These are phyloP conservation scores for Gomphus bonarii DNA, from an alignment of 1,284 basidiomycete genomes.

Conservation along the genomic window DNA sequence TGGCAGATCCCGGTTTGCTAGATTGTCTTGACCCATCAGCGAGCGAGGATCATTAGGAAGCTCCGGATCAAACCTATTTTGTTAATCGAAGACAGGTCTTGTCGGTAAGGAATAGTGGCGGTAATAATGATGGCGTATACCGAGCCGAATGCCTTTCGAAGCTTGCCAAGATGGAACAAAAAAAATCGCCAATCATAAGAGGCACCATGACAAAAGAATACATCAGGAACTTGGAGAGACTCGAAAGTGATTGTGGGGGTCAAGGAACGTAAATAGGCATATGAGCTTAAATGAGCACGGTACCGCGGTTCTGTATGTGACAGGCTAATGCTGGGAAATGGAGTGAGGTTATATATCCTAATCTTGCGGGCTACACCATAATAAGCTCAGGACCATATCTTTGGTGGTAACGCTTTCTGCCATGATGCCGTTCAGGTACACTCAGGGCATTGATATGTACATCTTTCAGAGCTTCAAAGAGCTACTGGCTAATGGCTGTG, in stretches of 20 bases:
- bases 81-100: background rate
- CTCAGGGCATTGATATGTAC: background rate
- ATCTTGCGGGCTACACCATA: no score
- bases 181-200: background rate
- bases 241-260: background rate
- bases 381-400: background rate
- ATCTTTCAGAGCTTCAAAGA: background rate
- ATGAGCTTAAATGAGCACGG: no score
- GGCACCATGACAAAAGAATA: background rate
- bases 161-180: background rate
- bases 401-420: background rate
- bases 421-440: no score
- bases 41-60: background rate
- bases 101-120: background rate
- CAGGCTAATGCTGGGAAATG: no score
- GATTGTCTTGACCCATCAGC: background rate
- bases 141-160: background rate
- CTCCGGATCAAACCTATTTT: background rate
- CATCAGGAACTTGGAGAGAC: background rate
- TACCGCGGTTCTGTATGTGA: no score
- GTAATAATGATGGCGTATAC: background rate
- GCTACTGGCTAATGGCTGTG: background rate
- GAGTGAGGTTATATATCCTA: no score
- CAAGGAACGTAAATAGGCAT: background rate
- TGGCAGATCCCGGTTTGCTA: background rate